Percentiles rank a stretch among this genome's conserved stretches.
Evolutionary conservation across 345 rosid genomes (phyloP).

Genomic region (Rhodamnia rubescens): DNA sequence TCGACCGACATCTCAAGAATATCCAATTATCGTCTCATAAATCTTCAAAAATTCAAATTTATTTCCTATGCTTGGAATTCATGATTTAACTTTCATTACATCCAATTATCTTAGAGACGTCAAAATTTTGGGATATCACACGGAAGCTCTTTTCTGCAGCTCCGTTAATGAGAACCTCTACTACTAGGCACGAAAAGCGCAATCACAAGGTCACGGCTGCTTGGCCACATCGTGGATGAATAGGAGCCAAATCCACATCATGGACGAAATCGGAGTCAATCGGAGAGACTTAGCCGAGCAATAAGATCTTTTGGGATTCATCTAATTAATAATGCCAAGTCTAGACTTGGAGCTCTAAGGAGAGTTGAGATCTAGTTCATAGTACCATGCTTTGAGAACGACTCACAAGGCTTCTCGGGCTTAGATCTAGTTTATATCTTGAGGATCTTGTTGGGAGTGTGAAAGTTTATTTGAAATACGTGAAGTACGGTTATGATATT

Average conservation of each 20-base stretch:
- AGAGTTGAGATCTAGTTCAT: constrained; percentile 39
- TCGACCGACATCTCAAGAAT: no score
- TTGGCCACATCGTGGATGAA: constrained; percentile 2
- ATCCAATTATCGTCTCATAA: no score
- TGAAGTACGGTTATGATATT: no score
- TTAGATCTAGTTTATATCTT: no score
- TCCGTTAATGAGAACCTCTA: constrained; percentile 13
- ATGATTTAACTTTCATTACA: no score
- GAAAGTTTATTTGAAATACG: no score
- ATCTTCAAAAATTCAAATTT: no score
- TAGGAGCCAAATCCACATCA: constrained; percentile 12
- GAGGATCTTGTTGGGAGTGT: no score
- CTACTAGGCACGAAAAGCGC: constrained; percentile 20
- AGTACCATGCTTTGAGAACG: constrained; percentile 14
- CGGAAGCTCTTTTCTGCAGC: constrained; percentile 25
- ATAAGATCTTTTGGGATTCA: constrained; percentile 62
- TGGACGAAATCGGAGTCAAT: constrained; percentile 47
- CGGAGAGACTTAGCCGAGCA: constrained; percentile 89
- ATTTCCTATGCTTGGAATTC: no score
- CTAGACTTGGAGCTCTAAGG: constrained; percentile 62
- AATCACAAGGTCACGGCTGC: constrained; percentile 17
- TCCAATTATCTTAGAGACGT: no score
- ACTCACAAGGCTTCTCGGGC: constrained; percentile 12
- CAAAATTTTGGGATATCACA: no score
- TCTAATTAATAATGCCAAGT: constrained; percentile 52